Base-by-base conservation (phyloP, 768 basidiomycete genomes). In the Boletus bicolor region DNA sequence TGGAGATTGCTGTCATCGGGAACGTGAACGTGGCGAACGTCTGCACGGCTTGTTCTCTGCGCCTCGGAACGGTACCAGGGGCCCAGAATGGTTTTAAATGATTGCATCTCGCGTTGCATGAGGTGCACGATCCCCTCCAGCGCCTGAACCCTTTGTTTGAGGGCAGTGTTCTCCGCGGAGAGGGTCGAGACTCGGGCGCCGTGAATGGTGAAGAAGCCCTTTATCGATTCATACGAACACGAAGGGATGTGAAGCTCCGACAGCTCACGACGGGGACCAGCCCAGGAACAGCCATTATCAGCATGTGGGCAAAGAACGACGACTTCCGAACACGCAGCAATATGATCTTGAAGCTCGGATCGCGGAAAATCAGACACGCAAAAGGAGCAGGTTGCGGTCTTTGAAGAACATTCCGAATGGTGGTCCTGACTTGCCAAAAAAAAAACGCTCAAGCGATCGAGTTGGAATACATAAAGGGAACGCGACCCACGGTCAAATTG, bases 191-290 rank as follows among this genome's bases (percentile, higher is more conserved):
- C 65, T 48, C 73, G 75, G 41, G 71, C 55, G 39, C 68, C 69
- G 58, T 80, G 74, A 35, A 80, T 56, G 4, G 75, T 57, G 51
- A 87, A 78, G 68, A 86, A 85, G 34, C 80, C 83, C 62, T 82
- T 82, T 61, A 88, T 75, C 5, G 75, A 73, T 64, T 85, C 83
- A 63, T 86, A 87, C 7, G 83, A 68, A 63, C 86, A 87, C 0
- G 71, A 59, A 5, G 59, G 52, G 30, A 72, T 52, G 58, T 86
- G 84, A 9, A 66, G 42, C 19, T 71, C 58, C 4, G 62, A 49
- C 7, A 80, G 59, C 7, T 66, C 57, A 35, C 58, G 63, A 32
- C 79, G 77, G 9, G 75, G 61, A 7, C 84, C 85, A 8, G 60
- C 71, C 81, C 83, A 85, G 15, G 73, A 61, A 66, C 85, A 85